Evolutionary conservation across 2,329 filamentous ascomycete species (phyloP).

Genomic region (Trichoderma atroviride): DNA sequence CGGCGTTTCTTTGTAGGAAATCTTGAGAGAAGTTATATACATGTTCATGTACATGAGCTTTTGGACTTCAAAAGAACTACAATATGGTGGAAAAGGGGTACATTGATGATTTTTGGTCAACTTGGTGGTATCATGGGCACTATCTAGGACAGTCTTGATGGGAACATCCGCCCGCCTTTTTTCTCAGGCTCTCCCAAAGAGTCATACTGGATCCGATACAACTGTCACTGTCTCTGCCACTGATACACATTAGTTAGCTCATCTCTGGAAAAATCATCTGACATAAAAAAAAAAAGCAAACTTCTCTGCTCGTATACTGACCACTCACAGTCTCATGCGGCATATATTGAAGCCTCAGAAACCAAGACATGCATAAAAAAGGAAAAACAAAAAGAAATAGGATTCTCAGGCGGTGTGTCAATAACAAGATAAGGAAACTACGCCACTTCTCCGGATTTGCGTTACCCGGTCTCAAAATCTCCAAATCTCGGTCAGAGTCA

Average conservation of each 20-base stretch:
- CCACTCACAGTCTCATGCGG: background rate
- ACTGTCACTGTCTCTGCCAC: background rate
- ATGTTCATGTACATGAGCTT: too few species aligned
- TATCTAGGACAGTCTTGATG: background rate
- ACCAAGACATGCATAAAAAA: constrained; percentile 2
- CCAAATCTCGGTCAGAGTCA: background rate
- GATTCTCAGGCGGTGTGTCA: background rate
- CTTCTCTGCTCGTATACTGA: background rate
- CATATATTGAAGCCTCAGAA: background rate
- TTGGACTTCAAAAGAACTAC: background rate
- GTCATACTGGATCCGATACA: background rate
- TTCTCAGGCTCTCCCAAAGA: background rate
- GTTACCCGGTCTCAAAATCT: background rate
- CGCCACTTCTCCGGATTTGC: background rate
- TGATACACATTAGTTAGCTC: background rate
- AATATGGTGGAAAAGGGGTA: background rate
- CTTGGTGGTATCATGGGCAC: background rate
- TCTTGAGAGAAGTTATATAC: background rate
- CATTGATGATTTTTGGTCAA: background rate
- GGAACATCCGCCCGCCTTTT: background rate
- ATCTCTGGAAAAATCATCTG: background rate
- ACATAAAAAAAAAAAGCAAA: background rate
- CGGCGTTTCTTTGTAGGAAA: background rate
- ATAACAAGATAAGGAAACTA: background rate
- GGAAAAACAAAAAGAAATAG: background rate